Evolutionary conservation across 2,329 filamentous ascomycete genomes (phyloP).

Genomic region (Cladobotryum protrusum): DNA sequence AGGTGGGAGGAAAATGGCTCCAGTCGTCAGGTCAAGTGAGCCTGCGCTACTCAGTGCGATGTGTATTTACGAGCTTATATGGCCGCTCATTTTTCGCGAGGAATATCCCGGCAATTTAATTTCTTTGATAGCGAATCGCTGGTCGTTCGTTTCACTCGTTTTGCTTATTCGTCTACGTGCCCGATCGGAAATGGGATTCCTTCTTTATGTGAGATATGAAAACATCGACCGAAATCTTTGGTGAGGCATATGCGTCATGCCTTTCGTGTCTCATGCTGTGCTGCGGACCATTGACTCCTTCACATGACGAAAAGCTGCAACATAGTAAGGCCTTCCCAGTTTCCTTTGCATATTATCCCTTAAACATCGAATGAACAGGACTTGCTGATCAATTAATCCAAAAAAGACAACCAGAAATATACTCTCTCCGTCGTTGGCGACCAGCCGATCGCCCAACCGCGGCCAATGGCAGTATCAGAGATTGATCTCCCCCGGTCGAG

Average conservation of each 20-base stretch:
- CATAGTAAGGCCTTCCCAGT: slow-evolving; percentile 28
- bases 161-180: slow-evolving; percentile 11
- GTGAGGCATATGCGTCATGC: slow-evolving; percentile 40
- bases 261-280: slow-evolving; percentile 40
- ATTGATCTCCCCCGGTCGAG: slow-evolving; percentile 13
- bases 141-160: slow-evolving; percentile 19
- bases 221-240: slow-evolving; percentile 35
- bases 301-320: slow-evolving; percentile 33
- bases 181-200: slow-evolving; percentile 11
- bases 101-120: slow-evolving; percentile 10
- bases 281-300: slow-evolving; percentile 36
- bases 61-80: slow-evolving; percentile 10
- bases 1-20: slow-evolving; percentile 13
- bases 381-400: slow-evolving; percentile 21
- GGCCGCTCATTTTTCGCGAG: slow-evolving; percentile 13
- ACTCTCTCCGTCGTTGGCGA: slow-evolving; percentile 21
- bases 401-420: slow-evolving; percentile 26
- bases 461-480: slow-evolving; percentile 21
- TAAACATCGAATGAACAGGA: slow-evolving; percentile 23
- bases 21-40: slow-evolving; percentile 13
- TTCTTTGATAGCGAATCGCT: slow-evolving; percentile 14
- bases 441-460: slow-evolving; percentile 23
- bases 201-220: slow-evolving; percentile 30
- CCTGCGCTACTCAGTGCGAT: slow-evolving; percentile 8
- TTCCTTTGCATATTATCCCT: slow-evolving; percentile 16